phyloP scores from a whole-genome alignment of 108 stramenopile genomes.

The Asterionellopsis glacialis region DNA sequence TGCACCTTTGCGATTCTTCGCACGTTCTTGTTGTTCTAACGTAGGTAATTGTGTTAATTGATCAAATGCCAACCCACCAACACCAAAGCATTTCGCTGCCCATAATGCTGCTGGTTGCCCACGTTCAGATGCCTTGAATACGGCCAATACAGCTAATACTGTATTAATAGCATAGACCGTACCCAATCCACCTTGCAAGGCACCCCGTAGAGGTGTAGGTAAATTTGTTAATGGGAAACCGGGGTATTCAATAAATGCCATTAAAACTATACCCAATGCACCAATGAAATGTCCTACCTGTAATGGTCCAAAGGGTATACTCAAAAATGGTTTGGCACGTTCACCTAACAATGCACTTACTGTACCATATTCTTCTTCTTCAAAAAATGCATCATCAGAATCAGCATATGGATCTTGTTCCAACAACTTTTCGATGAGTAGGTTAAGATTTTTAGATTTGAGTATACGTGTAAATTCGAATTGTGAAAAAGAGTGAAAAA shows the following conservation, averaged over 20 bases:
- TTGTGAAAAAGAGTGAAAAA: background rate
- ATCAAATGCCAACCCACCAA: constrained; percentile 84
- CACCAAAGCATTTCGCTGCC: constrained; percentile 74
- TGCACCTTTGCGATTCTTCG: constrained; percentile 26
- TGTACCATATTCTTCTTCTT: constrained; percentile 71
- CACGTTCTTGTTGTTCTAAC: constrained; percentile 41
- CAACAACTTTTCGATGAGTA: constrained; percentile 31
- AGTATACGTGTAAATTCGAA: too few relatives aligned
- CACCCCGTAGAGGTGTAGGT: constrained; percentile 64
- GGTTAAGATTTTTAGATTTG: too few relatives aligned
- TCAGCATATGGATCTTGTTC: constrained; percentile 80
- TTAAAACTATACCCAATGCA: constrained; percentile 68
- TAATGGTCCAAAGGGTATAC: constrained; percentile 73
- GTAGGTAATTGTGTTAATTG: constrained; percentile 82
- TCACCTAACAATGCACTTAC: constrained; percentile 79
- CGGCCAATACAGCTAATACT: constrained; percentile 65
- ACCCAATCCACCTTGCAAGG: constrained; percentile 74
- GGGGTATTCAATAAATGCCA: constrained; percentile 86
- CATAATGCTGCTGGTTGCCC: constrained; percentile 63
- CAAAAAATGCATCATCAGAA: constrained; percentile 76
- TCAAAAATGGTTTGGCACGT: constrained; percentile 65
- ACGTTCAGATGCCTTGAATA: constrained; percentile 59
- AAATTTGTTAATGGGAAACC: constrained; percentile 88
- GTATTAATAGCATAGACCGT: constrained; percentile 70
- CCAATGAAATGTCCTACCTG: constrained; percentile 88